Base-by-base conservation (phyloP, 1,139 yeast genomes). In the Sugiyamaella japonica region DNA sequence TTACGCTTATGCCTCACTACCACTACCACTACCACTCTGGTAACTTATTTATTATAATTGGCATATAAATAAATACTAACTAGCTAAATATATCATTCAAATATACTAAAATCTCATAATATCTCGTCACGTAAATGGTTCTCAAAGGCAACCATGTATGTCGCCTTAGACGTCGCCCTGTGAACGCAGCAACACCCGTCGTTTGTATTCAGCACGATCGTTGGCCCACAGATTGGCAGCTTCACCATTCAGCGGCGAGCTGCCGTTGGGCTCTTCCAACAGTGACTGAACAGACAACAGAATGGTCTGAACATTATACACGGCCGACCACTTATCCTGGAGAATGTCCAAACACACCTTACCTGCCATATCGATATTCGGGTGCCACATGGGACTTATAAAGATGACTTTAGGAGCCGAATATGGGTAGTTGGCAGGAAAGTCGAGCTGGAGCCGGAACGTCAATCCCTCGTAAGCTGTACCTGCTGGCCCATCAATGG, bases 301-400 rank as follows among this genome's bases (percentile, higher is more conserved):
- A 50, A 83, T 80, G 23, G 84, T 81, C 59, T 82, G 83, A 10
- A 83, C 83, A 50, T 83, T 84, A 64, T 82, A 77, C 13, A 84
- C 85, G 3, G 89, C 88, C 15, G 86, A 81, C 89, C 89, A 84
- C 64, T 82, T 83, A 57, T 83, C 87, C 63, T 73, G 73, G 58
- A 73, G 70, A 56, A 80, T 80, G 64, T 80, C 83, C 47, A 80
- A 67, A 65, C 84, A 80, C 60, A 81, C 81, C 66, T 82, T 81
- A 45, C 89, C 89, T 58, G 79, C 74, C 73, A 81, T 76, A 65
- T 83, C 85, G 60, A 84, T 84, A 67, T 85, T 85, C 55, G 90
- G 90, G 64, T 85, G 90, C 76, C 84, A 84, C 76, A 84, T 83
- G 55, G 85, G 85, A 48, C 85, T 77, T 41, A 77, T 76, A 70